These are phyloP conservation scores for Schoenoplectus tabernaemontani DNA, from an alignment of 202 grass and related monocot genomes.

Conservation along the genomic window DNA sequence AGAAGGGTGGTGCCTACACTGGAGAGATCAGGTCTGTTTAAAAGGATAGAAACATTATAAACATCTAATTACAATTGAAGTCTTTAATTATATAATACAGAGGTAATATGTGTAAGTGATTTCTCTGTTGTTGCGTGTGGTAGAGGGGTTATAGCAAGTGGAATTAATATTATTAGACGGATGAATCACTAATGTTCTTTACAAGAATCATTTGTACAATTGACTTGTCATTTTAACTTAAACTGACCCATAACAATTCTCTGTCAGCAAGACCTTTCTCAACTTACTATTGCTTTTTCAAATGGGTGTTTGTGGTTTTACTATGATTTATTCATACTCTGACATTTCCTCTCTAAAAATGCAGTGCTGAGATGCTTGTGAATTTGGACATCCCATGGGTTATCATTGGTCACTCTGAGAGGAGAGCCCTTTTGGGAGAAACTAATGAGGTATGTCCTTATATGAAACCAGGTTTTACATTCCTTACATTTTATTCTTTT, in stretches of 20 bases:
- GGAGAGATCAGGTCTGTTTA: slow-evolving; percentile 77
- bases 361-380: slow-evolving; percentile 88
- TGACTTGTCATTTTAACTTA: neutral
- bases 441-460: slow-evolving; percentile 59
- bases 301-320: neutral
- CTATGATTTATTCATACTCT: neutral
- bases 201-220: neutral
- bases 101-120: neutral
- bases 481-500: neutral
- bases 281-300: neutral
- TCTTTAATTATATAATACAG: neutral
- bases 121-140: neutral
- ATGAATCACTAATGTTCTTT: neutral
- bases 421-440: slow-evolving; percentile 84
- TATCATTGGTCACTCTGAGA: slow-evolving; percentile 97
- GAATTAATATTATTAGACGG: neutral
- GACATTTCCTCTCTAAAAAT: slow-evolving; percentile 5
- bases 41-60: neutral
- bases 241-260: neutral
- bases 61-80: neutral
- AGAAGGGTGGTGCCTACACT: slow-evolving; percentile 95
- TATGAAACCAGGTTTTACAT: neutral
- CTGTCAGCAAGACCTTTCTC: neutral
- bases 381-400: slow-evolving; percentile 91
- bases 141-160: neutral